These are phyloP conservation scores for Panicum miliaceum DNA, from an alignment of 176 grass and related monocot genomes.

Conservation along the genomic window DNA sequence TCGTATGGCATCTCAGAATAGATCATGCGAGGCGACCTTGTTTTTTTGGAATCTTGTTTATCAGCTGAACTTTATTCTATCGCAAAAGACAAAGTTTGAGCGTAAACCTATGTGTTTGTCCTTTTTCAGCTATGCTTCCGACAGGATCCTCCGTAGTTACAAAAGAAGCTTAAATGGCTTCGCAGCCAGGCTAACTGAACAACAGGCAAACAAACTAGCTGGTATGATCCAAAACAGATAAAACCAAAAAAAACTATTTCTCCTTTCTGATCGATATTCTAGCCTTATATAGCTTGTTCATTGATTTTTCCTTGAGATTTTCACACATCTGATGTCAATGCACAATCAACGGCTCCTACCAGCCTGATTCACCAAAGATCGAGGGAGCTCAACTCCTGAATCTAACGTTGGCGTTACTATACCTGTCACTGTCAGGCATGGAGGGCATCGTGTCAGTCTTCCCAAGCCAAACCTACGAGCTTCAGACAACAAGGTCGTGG, in stretches of 20 bases:
- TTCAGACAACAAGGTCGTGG: conserved; percentile 59
- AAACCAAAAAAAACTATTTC: too few species aligned
- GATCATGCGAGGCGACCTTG: too few species aligned
- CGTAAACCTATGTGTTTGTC: not conserved
- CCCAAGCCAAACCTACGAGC: conserved; percentile 3
- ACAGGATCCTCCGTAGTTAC: conserved; percentile 48
- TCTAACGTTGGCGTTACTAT: too few species aligned
- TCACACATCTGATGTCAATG: not conserved
- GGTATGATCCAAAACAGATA: not conserved
- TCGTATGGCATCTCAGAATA: too few species aligned
- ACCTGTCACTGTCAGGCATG: conserved; percentile 32
- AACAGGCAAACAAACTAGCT: conserved; percentile 17
- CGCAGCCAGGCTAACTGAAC: conserved; percentile 21
- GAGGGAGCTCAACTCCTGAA: too few species aligned
- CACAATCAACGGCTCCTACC: not conserved
- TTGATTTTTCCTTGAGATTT: too few species aligned
- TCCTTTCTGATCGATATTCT: too few species aligned
- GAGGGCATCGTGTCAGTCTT: conserved; percentile 48
- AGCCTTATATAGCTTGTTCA: too few species aligned
- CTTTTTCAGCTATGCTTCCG: conserved; percentile 30
- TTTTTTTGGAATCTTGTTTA: too few species aligned
- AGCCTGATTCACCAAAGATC: too few species aligned
- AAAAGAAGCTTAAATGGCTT: conserved; percentile 45
- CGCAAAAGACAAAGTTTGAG: too few species aligned
- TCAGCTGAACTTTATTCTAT: too few species aligned